Evolutionary conservation across 768 basidiomycete genomes (phyloP).

Genomic region (Trametes coccinea): DNA sequence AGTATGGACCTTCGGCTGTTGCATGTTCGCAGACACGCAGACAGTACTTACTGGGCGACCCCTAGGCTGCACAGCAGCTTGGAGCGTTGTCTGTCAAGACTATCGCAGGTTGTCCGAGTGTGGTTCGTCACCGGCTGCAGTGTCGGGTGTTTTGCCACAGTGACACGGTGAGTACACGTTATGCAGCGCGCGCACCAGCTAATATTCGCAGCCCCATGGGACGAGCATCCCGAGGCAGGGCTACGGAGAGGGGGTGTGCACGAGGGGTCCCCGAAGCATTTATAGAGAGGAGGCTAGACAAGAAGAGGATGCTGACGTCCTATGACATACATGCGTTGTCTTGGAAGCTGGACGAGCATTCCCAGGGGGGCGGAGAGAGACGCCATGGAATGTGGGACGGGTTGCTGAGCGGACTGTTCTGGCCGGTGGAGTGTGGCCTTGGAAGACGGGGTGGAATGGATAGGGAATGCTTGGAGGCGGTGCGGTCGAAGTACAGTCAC

Average conservation of each 20-base stretch:
- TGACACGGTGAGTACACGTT: no score
- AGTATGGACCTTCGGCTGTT: no score
- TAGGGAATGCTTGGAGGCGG: slow-evolving; percentile 1
- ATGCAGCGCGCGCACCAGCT: no score
- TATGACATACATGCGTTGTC: slow-evolving; percentile 8
- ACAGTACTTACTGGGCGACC: no score
- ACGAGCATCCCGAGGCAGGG: neutral
- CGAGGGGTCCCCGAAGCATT: neutral
- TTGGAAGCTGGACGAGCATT: slow-evolving; percentile 3
- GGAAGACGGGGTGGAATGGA: neutral
- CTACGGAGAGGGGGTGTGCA: neutral
- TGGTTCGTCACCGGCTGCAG: no score
- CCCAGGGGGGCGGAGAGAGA: neutral
- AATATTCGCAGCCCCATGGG: no score
- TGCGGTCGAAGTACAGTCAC: neutral
- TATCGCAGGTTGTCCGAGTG: no score
- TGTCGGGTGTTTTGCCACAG: no score
- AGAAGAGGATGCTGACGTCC: slow-evolving; percentile 6
- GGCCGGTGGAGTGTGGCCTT: neutral
- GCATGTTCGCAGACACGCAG: no score
- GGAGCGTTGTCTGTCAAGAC: no score
- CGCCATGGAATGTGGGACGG: neutral
- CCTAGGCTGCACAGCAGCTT: no score
- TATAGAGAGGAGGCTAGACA: slow-evolving; percentile 1
- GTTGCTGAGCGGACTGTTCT: neutral